These are phyloP conservation scores for Saprolegnia parasitica DNA, from an alignment of 352 stramenopile genomes.

Conservation along the genomic window DNA sequence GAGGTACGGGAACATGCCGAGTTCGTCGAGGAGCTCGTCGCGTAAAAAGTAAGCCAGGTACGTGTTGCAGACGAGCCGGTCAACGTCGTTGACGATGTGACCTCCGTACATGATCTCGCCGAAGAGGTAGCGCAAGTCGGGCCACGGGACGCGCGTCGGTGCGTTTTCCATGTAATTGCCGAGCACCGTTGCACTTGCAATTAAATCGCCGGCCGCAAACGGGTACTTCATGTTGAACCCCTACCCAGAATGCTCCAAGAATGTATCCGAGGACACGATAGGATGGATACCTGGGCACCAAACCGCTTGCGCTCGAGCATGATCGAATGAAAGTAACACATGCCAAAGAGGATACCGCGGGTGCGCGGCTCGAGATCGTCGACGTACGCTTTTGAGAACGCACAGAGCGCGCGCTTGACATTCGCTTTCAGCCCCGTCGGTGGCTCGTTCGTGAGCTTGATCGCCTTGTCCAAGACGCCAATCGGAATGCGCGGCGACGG, in stretches of 20 bases:
- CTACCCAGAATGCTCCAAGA: constrained; percentile 1
- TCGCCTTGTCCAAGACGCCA: constrained; percentile 81
- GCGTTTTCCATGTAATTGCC: constrained; percentile 92
- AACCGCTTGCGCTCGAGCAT: constrained; percentile 92
- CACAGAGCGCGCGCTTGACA: constrained; percentile 80
- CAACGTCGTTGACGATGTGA: constrained; percentile 81
- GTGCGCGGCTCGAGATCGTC: constrained; percentile 82
- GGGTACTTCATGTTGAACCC: constrained; percentile 90
- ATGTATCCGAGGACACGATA: neutral
- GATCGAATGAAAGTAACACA: constrained; percentile 91
- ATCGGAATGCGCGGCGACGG: constrained; percentile 82
- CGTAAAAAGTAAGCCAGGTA: constrained; percentile 86
- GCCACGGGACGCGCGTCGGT: constrained; percentile 82
- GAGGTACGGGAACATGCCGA: constrained; percentile 82
- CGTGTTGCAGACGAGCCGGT: constrained; percentile 70
- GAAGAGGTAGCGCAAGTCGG: constrained; percentile 84
- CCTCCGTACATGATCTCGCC: constrained; percentile 88
- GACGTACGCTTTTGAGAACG: constrained; percentile 63
- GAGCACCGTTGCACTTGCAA: constrained; percentile 77
- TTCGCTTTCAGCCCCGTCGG: constrained; percentile 85
- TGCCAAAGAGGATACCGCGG: constrained; percentile 82
- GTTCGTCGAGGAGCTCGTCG: constrained; percentile 86
- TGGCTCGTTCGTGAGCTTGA: constrained; percentile 88
- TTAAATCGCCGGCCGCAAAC: constrained; percentile 82
- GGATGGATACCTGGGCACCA: constrained; percentile 44